phyloP scores from a whole-genome alignment of 2,329 filamentous ascomycete species.

The Aspergillus tanneri region DNA sequence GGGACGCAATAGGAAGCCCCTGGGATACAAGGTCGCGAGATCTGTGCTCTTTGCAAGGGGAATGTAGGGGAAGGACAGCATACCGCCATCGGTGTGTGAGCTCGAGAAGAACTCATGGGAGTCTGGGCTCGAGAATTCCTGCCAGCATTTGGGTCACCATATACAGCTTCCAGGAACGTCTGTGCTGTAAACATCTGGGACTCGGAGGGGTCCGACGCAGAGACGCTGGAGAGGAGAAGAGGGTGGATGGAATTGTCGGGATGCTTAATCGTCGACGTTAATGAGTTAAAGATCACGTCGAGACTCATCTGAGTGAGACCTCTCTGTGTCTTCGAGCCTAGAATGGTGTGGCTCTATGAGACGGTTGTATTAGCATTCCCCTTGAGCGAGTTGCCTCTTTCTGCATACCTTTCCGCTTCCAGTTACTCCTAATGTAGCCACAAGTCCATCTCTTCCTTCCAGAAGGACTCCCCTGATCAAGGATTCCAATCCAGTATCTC shows the following conservation, averaged over 20 bases:
- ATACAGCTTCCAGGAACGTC: constrained; percentile 75
- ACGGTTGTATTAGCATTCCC: constrained; percentile 11
- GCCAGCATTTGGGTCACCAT: constrained; percentile 64
- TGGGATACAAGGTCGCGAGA: constrained; percentile 13
- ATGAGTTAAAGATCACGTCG: constrained; percentile 82
- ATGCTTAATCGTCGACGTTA: constrained; percentile 70
- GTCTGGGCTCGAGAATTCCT: constrained; percentile 66
- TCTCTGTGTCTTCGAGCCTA: constrained; percentile 81
- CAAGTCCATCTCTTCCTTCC: constrained; percentile 80
- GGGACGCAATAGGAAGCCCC: neutral
- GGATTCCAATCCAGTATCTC: constrained; percentile 70
- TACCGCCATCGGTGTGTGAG: constrained; percentile 47
- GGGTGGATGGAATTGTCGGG: constrained; percentile 53
- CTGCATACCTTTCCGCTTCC: constrained; percentile 85
- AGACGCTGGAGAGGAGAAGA: constrained; percentile 69
- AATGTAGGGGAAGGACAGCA: constrained; percentile 36
- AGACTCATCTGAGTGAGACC: constrained; percentile 89
- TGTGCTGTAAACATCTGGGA: constrained; percentile 71
- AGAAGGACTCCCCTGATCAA: constrained; percentile 80
- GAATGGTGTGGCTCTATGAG: constrained; percentile 83
- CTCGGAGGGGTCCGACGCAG: constrained; percentile 76
- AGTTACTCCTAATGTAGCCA: constrained; percentile 90
- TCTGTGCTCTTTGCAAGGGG: constrained; percentile 20
- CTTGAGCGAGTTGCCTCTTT: neutral
- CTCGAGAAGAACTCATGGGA: constrained; percentile 58